A percentile compares a stretch with the other conserved stretches of the same genome.
phyloP scores from a whole-genome alignment of 163 green algal genomes.

The Volvox carteri region DNA sequence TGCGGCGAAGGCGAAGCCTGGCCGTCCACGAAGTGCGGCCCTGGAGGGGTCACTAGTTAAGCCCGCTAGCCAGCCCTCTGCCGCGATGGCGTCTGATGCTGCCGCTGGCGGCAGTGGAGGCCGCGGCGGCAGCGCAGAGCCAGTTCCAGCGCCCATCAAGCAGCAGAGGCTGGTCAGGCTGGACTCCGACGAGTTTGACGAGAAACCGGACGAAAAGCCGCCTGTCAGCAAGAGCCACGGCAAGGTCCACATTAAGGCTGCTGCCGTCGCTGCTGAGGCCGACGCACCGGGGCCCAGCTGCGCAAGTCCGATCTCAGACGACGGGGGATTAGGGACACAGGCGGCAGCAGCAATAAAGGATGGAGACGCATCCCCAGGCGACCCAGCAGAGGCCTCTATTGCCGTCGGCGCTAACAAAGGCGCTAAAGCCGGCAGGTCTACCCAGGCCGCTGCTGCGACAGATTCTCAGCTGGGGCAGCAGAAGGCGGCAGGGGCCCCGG shows the following conservation, averaged over 20 bases:
- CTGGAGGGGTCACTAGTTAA: no score
- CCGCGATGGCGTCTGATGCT: background rate
- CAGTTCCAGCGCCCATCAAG: background rate
- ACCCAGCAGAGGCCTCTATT: no score
- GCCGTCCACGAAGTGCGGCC: background rate
- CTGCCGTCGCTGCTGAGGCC: background rate
- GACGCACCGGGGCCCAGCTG: background rate
- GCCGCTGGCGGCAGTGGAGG: background rate
- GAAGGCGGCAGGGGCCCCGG: background rate
- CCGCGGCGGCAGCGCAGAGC: slow-evolving; percentile 17
- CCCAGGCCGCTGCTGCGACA: background rate
- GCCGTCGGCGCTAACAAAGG: background rate
- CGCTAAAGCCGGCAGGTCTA: background rate
- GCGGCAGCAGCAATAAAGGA: background rate
- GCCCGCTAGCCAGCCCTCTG: background rate
- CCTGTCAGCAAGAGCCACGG: background rate
- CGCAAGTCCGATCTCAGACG: background rate
- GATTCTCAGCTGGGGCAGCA: background rate
- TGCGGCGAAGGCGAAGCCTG: background rate
- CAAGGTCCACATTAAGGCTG: no score
- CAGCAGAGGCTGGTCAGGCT: background rate
- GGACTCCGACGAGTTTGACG: slow-evolving; percentile 23
- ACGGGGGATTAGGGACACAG: background rate
- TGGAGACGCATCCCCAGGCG: no score
- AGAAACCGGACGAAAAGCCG: background rate